Conservation (phyloP, 2,329 filamentous ascomycete genomes). For the Aspergillus sp. region DNA sequence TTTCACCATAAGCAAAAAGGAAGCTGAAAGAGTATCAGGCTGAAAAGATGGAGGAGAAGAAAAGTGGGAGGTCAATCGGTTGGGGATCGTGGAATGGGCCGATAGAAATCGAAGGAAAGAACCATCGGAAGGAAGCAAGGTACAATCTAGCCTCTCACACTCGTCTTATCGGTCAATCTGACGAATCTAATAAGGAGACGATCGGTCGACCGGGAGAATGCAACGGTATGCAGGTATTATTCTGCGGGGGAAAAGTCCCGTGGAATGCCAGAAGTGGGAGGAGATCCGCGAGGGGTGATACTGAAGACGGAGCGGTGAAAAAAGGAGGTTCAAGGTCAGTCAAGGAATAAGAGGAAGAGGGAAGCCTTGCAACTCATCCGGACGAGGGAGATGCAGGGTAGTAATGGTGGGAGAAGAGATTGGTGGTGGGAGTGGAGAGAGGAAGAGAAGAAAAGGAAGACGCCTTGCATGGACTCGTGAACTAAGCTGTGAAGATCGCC, state of each 20-base stretch:
- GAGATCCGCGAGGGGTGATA: too few relatives aligned
- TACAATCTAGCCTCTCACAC: neutral
- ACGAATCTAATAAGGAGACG: slow-evolving; percentile 11
- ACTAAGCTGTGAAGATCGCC: slow-evolving; percentile 16
- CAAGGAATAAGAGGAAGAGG: slow-evolving; percentile 5
- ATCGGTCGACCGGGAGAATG: slow-evolving; percentile 30
- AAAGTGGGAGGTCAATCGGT: neutral
- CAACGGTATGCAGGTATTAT: slow-evolving; percentile 21
- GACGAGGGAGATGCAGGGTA: slow-evolving; percentile 6
- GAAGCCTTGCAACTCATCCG: slow-evolving; percentile 5
- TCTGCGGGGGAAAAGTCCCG: slow-evolving; percentile 10
- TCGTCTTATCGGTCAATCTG: slow-evolving; percentile 10
- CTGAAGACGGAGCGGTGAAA: neutral
- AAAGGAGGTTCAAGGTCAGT: neutral
- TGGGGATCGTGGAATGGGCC: neutral
- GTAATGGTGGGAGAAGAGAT: neutral
- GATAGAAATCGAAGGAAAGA: slow-evolving; percentile 1
- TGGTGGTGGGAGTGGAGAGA: slow-evolving; percentile 6
- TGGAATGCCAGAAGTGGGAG: neutral
- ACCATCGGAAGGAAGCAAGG: slow-evolving; percentile 4
- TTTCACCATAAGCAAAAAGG: slow-evolving; percentile 25
- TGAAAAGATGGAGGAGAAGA: neutral
- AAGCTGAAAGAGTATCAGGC: neutral
- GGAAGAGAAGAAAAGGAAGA: slow-evolving; percentile 12
- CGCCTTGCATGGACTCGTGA: slow-evolving; percentile 25